These are phyloP conservation scores for Saccharomyces hybrid DNA, from an alignment of 1,139 yeast species.

Conservation along the genomic window DNA sequence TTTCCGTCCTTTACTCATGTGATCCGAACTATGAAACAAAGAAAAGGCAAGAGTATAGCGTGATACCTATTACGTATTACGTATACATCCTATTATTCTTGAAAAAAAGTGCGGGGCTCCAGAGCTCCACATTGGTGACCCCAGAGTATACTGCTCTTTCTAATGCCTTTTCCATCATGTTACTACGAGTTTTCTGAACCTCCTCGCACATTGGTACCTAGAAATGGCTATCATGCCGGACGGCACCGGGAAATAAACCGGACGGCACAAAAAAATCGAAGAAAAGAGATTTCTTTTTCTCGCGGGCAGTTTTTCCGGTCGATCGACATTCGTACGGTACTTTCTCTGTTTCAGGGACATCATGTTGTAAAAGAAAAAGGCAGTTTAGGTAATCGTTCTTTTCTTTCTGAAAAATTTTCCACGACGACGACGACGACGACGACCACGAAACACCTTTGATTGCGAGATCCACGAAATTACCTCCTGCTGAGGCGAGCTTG, in stretches of 20 bases:
- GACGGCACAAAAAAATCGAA: background rate
- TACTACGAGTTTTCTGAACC: background rate
- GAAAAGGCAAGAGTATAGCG: background rate
- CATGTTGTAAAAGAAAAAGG: background rate
- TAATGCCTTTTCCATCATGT: background rate
- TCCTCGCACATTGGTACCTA: background rate
- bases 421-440: background rate
- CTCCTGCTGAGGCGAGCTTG: background rate
- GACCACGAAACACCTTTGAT: background rate
- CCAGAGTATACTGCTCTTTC: background rate
- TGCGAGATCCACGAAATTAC: background rate
- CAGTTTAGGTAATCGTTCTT: background rate
- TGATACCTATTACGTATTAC: background rate
- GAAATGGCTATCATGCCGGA: background rate
- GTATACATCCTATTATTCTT: background rate
- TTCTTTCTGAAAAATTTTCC: background rate
- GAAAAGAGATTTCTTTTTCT: background rate
- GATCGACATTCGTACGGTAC: background rate
- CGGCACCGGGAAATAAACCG: background rate
- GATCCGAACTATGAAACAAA: background rate
- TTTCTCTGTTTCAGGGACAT: background rate
- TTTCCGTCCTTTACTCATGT: background rate
- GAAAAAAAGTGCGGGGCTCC: background rate
- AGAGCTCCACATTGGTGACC: background rate
- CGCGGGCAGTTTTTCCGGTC: background rate